Conservation (phyloP, 345 rosid genomes). For the Ceriops zippeliana region DNA sequence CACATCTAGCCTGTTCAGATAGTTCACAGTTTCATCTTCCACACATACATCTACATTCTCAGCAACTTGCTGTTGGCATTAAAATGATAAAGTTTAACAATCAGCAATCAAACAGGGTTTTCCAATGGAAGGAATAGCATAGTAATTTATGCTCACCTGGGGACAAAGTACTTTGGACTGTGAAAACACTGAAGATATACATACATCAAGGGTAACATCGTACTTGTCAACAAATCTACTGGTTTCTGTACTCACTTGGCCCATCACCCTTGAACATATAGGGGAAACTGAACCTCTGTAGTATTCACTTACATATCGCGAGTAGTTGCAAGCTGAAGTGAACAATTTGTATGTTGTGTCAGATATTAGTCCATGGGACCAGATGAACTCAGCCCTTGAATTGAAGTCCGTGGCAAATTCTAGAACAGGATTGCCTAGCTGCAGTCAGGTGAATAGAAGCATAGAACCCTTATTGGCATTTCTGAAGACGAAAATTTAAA, state of each 20-base stretch:
- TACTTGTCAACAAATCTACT: constrained; percentile 90
- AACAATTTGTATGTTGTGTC: constrained; percentile 86
- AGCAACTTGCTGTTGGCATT: constrained; percentile 56
- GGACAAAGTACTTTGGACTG: constrained; percentile 74
- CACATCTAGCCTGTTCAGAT: constrained; percentile 85
- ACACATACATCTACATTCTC: constrained; percentile 87
- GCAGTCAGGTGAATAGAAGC: constrained; percentile 17
- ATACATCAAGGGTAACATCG: constrained; percentile 94
- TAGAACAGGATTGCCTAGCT: constrained; percentile 93
- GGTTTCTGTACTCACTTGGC: constrained; percentile 75
- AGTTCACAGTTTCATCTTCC: constrained; percentile 87
- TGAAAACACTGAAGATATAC: constrained; percentile 72
- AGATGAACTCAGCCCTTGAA: constrained; percentile 90
- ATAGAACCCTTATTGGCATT: background rate
- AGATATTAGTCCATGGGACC: constrained; percentile 97
- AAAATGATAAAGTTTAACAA: background rate
- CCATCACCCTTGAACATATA: constrained; percentile 75
- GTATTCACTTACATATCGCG: constrained; percentile 83
- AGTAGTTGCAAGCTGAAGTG: constrained; percentile 82
- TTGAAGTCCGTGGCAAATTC: constrained; percentile 87
- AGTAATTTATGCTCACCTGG: constrained; percentile 39
- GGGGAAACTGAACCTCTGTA: constrained; percentile 73
- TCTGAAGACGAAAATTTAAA: background rate
- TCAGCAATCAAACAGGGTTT: constrained; percentile 9
- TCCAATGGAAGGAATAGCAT: background rate